These are phyloP conservation scores for Lactarius pseudohatsudake DNA, from an alignment of 768 basidiomycete genomes.

Conservation along the genomic window DNA sequence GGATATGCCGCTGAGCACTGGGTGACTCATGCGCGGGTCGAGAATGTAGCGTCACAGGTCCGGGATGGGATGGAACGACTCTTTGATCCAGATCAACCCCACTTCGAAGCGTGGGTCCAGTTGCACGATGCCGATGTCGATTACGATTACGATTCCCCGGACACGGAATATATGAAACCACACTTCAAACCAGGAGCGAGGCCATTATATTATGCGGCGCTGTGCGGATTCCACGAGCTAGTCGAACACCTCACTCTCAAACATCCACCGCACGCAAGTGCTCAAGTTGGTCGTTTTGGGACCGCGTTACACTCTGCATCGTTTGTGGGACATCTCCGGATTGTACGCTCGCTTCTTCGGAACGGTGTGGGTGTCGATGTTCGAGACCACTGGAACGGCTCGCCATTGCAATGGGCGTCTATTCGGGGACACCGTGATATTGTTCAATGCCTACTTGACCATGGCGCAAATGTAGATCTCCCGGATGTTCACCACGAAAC, in stretches of 20 bases:
- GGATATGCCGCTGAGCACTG: neutral
- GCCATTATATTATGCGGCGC: neutral
- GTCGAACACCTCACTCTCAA: neutral
- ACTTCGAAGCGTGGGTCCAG: neutral
- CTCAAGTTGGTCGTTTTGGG: neutral
- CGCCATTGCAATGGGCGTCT: neutral
- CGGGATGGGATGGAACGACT: neutral
- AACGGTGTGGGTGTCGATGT: neutral
- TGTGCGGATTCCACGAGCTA: neutral
- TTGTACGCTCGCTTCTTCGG: neutral
- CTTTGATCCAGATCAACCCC: neutral
- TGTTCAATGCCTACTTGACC: neutral
- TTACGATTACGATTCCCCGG: no score
- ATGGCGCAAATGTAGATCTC: neutral
- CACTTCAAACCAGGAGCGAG: neutral
- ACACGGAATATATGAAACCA: rapidly evolving
- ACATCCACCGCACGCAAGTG: neutral
- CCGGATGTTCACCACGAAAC: neutral
- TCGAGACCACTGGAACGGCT: neutral
- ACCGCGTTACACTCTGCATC: neutral
- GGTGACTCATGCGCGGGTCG: neutral
- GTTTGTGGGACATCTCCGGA: neutral
- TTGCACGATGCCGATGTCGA: neutral
- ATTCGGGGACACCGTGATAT: neutral
- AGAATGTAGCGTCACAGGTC: neutral